phyloP scores from a whole-genome alignment of 2,329 filamentous ascomycete species.

The Setomelanomma holmii region DNA sequence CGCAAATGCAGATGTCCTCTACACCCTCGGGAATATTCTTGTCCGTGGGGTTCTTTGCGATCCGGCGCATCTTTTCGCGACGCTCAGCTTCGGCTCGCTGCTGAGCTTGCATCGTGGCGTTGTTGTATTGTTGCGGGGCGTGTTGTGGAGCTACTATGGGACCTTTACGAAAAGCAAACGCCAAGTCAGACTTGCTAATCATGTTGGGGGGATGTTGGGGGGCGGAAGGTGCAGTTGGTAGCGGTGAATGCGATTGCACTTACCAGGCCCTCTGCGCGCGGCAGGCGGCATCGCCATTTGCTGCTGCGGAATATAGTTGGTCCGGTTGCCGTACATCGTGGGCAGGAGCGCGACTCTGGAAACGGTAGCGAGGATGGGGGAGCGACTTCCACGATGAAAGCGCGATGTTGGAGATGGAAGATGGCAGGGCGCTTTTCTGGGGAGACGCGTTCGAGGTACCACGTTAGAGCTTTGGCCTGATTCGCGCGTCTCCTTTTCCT shows the following conservation, averaged over 20 bases:
- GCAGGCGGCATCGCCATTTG: conserved; percentile 42
- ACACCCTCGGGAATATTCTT: conserved; percentile 92
- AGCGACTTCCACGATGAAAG: conserved; percentile 32
- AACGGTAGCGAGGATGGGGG: conserved; percentile 40
- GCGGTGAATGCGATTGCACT: conserved; percentile 25
- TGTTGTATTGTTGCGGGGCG: conserved; percentile 54
- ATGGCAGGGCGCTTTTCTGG: conserved; percentile 30
- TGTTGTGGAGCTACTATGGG: conserved; percentile 57
- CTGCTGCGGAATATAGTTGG: conserved; percentile 52
- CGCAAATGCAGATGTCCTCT: conserved; percentile 78
- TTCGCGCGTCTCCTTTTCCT: conserved; percentile 31
- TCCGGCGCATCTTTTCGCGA: conserved; percentile 75
- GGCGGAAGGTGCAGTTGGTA: conserved; percentile 20
- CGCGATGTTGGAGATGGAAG: conserved; percentile 25
- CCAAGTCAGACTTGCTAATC: conserved; percentile 58
- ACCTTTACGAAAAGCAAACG: conserved; percentile 56
- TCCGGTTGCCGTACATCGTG: conserved; percentile 56
- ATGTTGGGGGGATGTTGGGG: conserved; percentile 34
- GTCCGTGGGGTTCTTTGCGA: conserved; percentile 89
- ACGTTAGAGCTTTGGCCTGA: conserved; percentile 28
- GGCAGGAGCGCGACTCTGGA: conserved; percentile 26
- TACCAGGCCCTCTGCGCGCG: conserved; percentile 53
- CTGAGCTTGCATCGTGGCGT: conserved; percentile 51
- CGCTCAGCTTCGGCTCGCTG: conserved; percentile 57
- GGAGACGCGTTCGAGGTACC: conserved; percentile 35